Evolutionary conservation across 495 filamentous ascomycete genomes (phyloP).

Genomic region (Pseudomonodictys pantanalensis): DNA sequence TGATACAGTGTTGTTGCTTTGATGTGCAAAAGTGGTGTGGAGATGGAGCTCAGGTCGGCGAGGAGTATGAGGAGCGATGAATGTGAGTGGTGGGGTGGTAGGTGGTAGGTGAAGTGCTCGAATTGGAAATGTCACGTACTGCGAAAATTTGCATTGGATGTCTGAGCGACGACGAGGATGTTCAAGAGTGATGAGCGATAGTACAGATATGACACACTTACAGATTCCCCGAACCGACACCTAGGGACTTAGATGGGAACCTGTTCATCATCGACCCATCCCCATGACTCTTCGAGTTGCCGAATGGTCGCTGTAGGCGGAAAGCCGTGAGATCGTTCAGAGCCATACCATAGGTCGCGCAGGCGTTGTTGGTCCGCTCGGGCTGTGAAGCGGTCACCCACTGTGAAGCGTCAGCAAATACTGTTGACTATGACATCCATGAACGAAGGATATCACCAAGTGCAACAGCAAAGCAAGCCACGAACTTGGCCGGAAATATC

Average conservation of each 20-base stretch:
- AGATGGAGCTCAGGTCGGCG: not conserved
- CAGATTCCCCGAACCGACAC: not conserved
- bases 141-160: not conserved
- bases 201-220: not conserved
- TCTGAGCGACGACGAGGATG: not conserved
- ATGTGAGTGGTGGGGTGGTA: not conserved
- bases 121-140: not conserved
- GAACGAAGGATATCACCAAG: conserved; percentile 1
- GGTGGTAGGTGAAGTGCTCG: not conserved
- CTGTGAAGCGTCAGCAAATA: not conserved
- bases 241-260: not conserved
- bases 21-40: not conserved
- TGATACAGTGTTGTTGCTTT: not conserved
- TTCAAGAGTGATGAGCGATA: not conserved
- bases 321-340: conserved; percentile 20
- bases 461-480: conserved; percentile 28
- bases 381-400: conserved; percentile 27
- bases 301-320: conserved; percentile 19
- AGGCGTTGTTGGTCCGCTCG: conserved; percentile 18
- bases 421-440: not conserved
- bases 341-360: conserved; percentile 4
- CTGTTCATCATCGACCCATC: conserved; percentile 3
- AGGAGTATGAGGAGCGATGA: not conserved
- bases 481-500: conserved; percentile 21
- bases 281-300: conserved; percentile 29